Base-by-base conservation (phyloP, 768 basidiomycete species). In the Tephrocybe sp. region DNA sequence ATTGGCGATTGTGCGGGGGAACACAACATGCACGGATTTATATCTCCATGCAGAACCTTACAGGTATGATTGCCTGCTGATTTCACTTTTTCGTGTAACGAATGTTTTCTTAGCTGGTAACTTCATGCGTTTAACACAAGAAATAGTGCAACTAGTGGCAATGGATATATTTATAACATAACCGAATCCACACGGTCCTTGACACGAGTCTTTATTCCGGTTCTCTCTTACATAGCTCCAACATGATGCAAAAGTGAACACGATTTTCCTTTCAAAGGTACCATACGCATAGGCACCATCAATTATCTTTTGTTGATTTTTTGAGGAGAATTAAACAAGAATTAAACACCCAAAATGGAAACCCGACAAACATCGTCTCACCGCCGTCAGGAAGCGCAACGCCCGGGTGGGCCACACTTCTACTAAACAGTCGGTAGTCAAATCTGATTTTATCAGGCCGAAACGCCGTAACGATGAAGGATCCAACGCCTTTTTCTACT, bases 401-500 rank as follows among this genome's bases (percentile, higher is more conserved):
- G 95, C 51, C 74, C 98, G 46, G 94, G 93, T 91, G 60, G n/a
- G n/a, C n/a, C 40, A 77, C 58, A 34, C 16, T 34, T 7, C 22
- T 22, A n/a, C 21, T 18, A 36, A n/a, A n/a, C n/a, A n/a, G 50
- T 44, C 36, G 53, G n/a, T 23, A 18, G 45, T 39, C 49, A 36
- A 7, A 15, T 4, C 43, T 40, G 39, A 34, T 21, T 27, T 42
- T 33, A 2, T 18, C 53, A 91, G 94, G 94, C 12, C 93, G 97
- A 99, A 99, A 68, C 82, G 97, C 51, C 79, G 97, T 55, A 99
- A 99, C 62, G 97, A 99, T 61, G 97, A 98, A 69, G 97, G 97
- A 1, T 99, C 98, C 74, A 99, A 99, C 56, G 97, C 97, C 19
- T 99, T 98, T 73, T 99, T 99, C 71, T 99, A 99, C 67, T 97